A percentile compares a stretch with the other conserved stretches of the same genome.
Conservation (phyloP, 1,284 basidiomycete genomes). For the Puccinia horiana region DNA sequence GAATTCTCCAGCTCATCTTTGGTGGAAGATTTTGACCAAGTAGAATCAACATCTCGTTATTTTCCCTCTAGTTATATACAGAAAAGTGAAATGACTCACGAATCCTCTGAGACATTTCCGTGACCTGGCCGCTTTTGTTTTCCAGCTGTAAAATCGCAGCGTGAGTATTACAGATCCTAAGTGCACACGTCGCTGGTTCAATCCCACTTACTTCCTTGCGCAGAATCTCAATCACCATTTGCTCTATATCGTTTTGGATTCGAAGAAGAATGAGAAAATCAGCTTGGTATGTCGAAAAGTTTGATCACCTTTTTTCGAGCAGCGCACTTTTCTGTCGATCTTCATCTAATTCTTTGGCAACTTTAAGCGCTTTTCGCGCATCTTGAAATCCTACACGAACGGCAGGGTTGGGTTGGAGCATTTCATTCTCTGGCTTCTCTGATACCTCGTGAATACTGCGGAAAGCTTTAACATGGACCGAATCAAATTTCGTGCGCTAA, state of each 20-base stretch:
- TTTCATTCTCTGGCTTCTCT: neutral
- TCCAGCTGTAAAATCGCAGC: constrained; percentile 8
- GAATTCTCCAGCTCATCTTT: constrained; percentile 17
- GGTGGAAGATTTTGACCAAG: neutral
- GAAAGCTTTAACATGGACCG: neutral
- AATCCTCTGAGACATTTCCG: constrained; percentile 25
- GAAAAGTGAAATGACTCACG: constrained; percentile 8
- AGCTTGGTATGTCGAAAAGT: neutral
- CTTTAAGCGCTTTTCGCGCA: constrained; percentile 1
- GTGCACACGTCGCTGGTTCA: neutral
- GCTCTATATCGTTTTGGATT: constrained; percentile 9
- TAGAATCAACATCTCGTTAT: neutral
- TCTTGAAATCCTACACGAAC: neutral
- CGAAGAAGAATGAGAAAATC: neutral
- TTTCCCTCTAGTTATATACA: neutral
- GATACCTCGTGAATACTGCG: constrained; percentile 12
- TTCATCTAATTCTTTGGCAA: constrained; percentile 34
- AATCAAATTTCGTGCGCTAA: neutral
- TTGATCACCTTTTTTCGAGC: neutral
- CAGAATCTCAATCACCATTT: constrained; percentile 41
- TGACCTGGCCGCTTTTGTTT: constrained; percentile 27
- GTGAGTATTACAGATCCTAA: neutral
- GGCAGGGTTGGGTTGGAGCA: neutral
- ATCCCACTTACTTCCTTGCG: constrained; percentile 23
- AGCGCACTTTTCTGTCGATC: constrained; percentile 38